A percentile compares a stretch with the other conserved stretches of the same genome.
Evolutionary conservation across 179 eudicot species (phyloP).

Genomic region (Beta corolliflora): DNA sequence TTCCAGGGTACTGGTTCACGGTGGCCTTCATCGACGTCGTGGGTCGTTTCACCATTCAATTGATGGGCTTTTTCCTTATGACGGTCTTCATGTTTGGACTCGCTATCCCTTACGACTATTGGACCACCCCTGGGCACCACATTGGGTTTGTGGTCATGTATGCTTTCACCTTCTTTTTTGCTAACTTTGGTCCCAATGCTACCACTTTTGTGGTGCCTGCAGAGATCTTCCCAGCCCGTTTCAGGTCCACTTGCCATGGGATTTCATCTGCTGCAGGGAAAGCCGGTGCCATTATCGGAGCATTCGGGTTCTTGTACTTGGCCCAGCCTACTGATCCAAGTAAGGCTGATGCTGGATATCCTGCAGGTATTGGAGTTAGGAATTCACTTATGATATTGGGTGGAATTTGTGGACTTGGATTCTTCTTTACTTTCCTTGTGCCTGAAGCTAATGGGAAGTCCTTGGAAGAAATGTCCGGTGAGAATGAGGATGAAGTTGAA

Average conservation of each 20-base stretch:
- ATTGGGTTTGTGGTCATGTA: constrained; percentile 32
- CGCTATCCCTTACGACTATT: constrained; percentile 26
- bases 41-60: constrained; percentile 24
- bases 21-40: constrained; percentile 26
- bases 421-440: constrained; percentile 26
- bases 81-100: constrained; percentile 30
- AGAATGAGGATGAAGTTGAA: constrained; percentile 14
- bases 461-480: constrained; percentile 31
- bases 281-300: constrained; percentile 30
- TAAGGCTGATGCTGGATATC: constrained; percentile 28
- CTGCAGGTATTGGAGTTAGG: constrained; percentile 26
- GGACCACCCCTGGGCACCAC: constrained; percentile 24
- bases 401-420: constrained; percentile 23
- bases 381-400: constrained; percentile 22
- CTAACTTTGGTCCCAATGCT: constrained; percentile 33
- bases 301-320: constrained; percentile 32
- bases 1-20: constrained; percentile 33
- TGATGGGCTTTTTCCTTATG: constrained; percentile 30
- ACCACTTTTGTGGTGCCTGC: constrained; percentile 32
- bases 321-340: constrained; percentile 18
- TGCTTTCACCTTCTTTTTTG: constrained; percentile 30
- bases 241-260: constrained; percentile 33
- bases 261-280: constrained; percentile 29
- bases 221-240: constrained; percentile 31
- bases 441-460: constrained; percentile 30